Evolutionary conservation across 2,329 filamentous ascomycete species (phyloP).

Genomic region (Sodiomyces alkalinus): DNA sequence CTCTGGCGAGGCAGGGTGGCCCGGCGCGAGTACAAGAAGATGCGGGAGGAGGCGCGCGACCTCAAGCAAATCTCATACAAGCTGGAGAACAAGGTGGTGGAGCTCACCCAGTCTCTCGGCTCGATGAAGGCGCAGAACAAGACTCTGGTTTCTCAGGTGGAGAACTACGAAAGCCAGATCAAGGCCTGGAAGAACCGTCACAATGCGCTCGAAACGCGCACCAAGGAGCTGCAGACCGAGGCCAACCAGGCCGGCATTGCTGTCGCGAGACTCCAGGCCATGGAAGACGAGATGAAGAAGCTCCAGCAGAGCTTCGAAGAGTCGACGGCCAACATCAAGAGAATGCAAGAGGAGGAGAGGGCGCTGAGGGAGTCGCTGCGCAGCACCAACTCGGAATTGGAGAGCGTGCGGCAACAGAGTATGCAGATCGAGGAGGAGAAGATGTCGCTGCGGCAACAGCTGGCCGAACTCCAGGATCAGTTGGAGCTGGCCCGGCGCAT

Average conservation of each 20-base stretch:
- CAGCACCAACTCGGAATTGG: slow-evolving; percentile 64
- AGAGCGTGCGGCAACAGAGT: slow-evolving; percentile 60
- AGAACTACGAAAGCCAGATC: slow-evolving; percentile 91
- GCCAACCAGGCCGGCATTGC: slow-evolving; percentile 96
- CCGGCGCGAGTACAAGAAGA: slow-evolving; percentile 70
- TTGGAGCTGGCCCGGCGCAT: slow-evolving; percentile 73
- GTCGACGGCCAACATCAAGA: slow-evolving; percentile 77
- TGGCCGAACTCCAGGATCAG: slow-evolving; percentile 82
- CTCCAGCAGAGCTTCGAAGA: slow-evolving; percentile 82
- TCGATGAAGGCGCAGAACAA: slow-evolving; percentile 94
- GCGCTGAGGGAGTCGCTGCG: slow-evolving; percentile 71
- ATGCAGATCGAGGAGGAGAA: slow-evolving; percentile 75
- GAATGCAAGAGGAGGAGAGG: slow-evolving; percentile 88
- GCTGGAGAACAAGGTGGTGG: slow-evolving; percentile 98
- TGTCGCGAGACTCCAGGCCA: slow-evolving; percentile 72
- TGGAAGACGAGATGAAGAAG: slow-evolving; percentile 94
- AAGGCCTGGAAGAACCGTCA: slow-evolving; percentile 91
- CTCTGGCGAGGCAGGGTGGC: slow-evolving; percentile 79
- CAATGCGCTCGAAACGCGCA: slow-evolving; percentile 74
- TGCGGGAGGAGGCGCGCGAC: slow-evolving; percentile 92
- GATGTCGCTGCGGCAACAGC: slow-evolving; percentile 68
- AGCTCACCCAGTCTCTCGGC: slow-evolving; percentile 86
- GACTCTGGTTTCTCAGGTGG: slow-evolving; percentile 69
- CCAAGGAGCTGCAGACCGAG: slow-evolving; percentile 89
- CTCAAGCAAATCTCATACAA: slow-evolving; percentile 99